Evolutionary conservation across 73 alveolate genomes (phyloP).

Genomic region (Paramecium pentaurelia): DNA sequence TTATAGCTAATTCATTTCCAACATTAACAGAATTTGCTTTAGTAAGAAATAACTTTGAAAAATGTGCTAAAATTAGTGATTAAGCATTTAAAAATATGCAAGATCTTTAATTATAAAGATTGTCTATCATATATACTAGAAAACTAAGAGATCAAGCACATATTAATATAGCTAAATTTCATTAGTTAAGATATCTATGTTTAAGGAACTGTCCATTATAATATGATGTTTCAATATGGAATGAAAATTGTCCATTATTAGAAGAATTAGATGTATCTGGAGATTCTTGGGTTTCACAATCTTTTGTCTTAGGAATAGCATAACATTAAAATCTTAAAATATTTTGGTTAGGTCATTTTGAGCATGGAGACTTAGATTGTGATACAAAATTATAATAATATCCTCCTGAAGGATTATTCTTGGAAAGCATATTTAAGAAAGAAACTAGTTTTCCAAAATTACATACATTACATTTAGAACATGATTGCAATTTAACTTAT

Average conservation of each 20-base stretch:
- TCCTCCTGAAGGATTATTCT: constrained; percentile 58
- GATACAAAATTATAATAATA: constrained; percentile 30
- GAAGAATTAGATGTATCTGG: constrained; percentile 58
- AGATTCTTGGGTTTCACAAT: constrained; percentile 51
- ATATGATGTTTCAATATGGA: constrained; percentile 45
- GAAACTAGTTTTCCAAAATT: constrained; percentile 15
- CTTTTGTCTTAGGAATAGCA: constrained; percentile 13
- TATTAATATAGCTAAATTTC: neutral
- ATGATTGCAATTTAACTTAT: constrained; percentile 55
- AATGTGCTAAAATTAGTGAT: constrained; percentile 60
- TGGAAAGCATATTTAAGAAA: constrained; percentile 50
- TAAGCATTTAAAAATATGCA: neutral
- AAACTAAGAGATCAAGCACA: constrained; percentile 39
- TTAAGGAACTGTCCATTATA: constrained; percentile 44
- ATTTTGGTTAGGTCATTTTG: constrained; percentile 53
- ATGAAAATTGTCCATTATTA: constrained; percentile 15
- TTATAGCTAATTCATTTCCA: constrained; percentile 4
- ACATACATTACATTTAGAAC: constrained; percentile 33
- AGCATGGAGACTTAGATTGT: constrained; percentile 57
- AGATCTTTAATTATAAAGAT: neutral
- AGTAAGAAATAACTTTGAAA: constrained; percentile 48
- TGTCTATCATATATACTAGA: constrained; percentile 37
- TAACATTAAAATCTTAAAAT: constrained; percentile 44
- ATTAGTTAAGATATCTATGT: constrained; percentile 29
- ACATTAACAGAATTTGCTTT: neutral